phyloP scores from a whole-genome alignment of 179 eudicot species.

The Heliamphora pulchella region DNA sequence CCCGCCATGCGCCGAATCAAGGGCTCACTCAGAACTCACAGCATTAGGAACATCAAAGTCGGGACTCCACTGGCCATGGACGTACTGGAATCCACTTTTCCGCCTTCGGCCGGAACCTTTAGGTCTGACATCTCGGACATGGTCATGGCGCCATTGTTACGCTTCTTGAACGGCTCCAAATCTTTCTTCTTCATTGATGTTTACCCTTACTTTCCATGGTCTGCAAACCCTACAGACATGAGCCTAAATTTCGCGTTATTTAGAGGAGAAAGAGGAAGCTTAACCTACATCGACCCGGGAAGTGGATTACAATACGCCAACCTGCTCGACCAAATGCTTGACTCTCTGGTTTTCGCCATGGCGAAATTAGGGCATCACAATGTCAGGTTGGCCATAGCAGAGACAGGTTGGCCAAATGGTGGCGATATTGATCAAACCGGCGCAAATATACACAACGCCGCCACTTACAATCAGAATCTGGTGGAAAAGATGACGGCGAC shows the following conservation, averaged over 20 bases:
- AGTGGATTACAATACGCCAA: conserved; percentile 54
- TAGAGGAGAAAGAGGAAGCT: conserved; percentile 24
- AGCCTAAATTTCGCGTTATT: conserved; percentile 57
- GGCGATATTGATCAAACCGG: conserved; percentile 68
- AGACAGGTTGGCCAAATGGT: conserved; percentile 80
- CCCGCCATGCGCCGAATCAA: conserved; percentile 51
- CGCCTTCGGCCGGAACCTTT: conserved; percentile 68
- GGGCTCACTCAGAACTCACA: conserved; percentile 25
- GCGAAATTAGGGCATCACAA: conserved; percentile 39
- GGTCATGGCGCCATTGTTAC: conserved; percentile 40
- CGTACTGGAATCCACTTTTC: conserved; percentile 37
- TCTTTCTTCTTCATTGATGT: conserved; percentile 60
- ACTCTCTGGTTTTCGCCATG: conserved; percentile 60
- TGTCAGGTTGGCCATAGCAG: conserved; percentile 44
- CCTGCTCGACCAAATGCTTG: conserved; percentile 75
- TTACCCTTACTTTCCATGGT: conserved; percentile 75
- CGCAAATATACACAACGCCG: conserved; percentile 64
- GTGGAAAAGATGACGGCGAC: conserved; percentile 31
- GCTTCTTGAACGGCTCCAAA: conserved; percentile 38
- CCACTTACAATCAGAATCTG: conserved; percentile 63
- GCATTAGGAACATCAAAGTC: conserved; percentile 52
- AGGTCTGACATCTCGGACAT: conserved; percentile 27
- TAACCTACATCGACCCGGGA: conserved; percentile 40
- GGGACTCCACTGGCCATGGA: conserved; percentile 81
- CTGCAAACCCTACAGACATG: conserved; percentile 30